These are phyloP conservation scores for Vairimorpha apis DNA, from an alignment of 371 early-diverging fungal genomes.

Conservation along the genomic window DNA sequence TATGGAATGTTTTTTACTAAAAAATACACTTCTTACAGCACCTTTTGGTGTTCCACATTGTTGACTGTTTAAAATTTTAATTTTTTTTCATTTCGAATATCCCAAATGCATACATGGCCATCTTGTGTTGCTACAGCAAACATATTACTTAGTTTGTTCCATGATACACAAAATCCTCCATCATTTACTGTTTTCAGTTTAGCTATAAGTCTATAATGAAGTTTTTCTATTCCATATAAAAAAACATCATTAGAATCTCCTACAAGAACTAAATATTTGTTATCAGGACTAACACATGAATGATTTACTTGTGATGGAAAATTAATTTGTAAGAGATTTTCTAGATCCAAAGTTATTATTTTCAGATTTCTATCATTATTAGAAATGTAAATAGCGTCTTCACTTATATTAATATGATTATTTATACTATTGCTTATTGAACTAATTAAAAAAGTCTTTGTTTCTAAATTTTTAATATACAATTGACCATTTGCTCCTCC, in stretches of 20 bases:
- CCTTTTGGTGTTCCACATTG: constrained; percentile 54
- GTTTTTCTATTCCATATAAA: constrained; percentile 68
- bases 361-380: constrained; percentile 86
- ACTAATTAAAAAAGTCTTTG: constrained; percentile 66
- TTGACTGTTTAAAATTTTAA: constrained; percentile 41
- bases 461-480: constrained; percentile 69
- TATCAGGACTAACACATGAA: constrained; percentile 74
- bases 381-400: constrained; percentile 69
- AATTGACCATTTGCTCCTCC: constrained; percentile 80
- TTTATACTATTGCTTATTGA: constrained; percentile 77
- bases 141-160: constrained; percentile 68
- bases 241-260: constrained; percentile 76
- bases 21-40: constrained; percentile 59
- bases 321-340: constrained; percentile 67
- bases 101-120: constrained; percentile 71
- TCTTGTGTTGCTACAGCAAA: constrained; percentile 76
- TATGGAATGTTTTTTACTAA: constrained; percentile 53
- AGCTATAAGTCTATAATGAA: constrained; percentile 66
- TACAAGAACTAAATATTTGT: constrained; percentile 71
- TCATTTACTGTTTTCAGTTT: constrained; percentile 66
- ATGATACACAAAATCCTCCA: constrained; percentile 72
- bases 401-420: constrained; percentile 69
- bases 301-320: constrained; percentile 50
- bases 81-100: constrained; percentile 60
- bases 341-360: constrained; percentile 67